Evolutionary conservation across 345 rosid species (phyloP), one percentile per base, ranked within the genome.

Genomic region (Viola odorata): DNA sequence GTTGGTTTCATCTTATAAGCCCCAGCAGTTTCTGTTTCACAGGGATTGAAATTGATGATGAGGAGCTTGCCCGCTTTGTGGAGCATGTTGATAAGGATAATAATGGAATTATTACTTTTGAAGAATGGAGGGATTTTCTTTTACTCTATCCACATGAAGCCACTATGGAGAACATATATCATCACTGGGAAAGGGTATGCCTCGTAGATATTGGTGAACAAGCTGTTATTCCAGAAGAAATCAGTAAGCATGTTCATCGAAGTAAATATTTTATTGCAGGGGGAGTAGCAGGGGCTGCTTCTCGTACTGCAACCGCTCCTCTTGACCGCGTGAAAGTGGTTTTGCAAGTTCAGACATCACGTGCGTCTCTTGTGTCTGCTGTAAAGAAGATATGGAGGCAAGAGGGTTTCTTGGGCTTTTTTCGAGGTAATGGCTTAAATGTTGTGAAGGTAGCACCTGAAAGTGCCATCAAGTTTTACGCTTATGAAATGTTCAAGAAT

Each of bases 71-170:
- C 9, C 81, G 67, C 41, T 91, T 91, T 80, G 94, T 91, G 65
- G 98, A 91, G 78, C 95, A 87, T 38, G 96, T 91, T 49, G 94
- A 88, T 52, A 86, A 91, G 84, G 98, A 86, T 69, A 88, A 81
- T 51, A 84, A 91, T 70, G 98, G 98, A 37, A 85, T 88, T 50
- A 91, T 91, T 64, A 81, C 95, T 42, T 91, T 91, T 67, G 95
- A 88, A 63, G 98, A 88, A 65, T 91, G 98, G 98, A 84, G 96
- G 61, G 98, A 91, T 74, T 91, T 91, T 77, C 95, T 91, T 53
- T 73, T 91, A 69, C 65, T 88, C 5, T 88, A 86, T 74, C 98
- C 96, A 16, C 98, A 91, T n/a, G 98, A 91, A 64, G 96, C 98
- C 49, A 88, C 98, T 15, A 84, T 91, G 11, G 96, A 88, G 65